Percentiles rank a stretch among this genome's conserved stretches.
Evolutionary conservation across 345 rosid species (phyloP).

Genomic region (Populus pruinosa): DNA sequence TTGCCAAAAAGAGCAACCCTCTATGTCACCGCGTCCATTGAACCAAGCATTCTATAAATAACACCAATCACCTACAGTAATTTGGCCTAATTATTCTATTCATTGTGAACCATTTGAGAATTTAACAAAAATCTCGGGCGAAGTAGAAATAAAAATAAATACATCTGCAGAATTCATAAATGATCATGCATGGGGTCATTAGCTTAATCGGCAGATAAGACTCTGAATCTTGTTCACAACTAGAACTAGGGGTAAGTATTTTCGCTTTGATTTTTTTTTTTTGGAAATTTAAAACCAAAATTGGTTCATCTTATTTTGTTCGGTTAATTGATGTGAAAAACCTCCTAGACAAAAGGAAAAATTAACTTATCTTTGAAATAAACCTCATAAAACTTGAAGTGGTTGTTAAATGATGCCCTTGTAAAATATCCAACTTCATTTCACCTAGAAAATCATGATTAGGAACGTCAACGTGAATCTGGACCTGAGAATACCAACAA

Average conservation of each 20-base stretch:
- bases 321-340: too few relatives aligned
- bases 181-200: conserved; percentile 21
- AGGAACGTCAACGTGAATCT: conserved; percentile 46
- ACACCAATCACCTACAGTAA: too few relatives aligned
- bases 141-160: neutral
- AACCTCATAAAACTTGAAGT: conserved; percentile 11
- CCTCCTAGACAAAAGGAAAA: too few relatives aligned
- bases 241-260: neutral
- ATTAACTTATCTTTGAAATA: too few relatives aligned
- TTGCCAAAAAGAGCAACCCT: too few relatives aligned
- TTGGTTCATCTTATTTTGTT: too few relatives aligned
- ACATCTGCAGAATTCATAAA: neutral
- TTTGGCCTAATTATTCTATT: too few relatives aligned
- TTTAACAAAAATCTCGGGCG: neutral
- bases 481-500: conserved; percentile 46
- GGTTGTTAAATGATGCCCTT: conserved; percentile 37
- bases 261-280: too few relatives aligned
- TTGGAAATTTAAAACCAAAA: too few relatives aligned
- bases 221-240: conserved; percentile 33
- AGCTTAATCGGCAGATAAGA: conserved; percentile 24
- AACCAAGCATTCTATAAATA: too few relatives aligned
- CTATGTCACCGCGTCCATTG: too few relatives aligned
- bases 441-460: conserved; percentile 43
- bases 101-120: too few relatives aligned
- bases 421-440: conserved; percentile 56